Evolutionary conservation across 2,329 filamentous ascomycete species (phyloP), one percentile per base, ranked within the genome.

Genomic region (Blumeria graminis): DNA sequence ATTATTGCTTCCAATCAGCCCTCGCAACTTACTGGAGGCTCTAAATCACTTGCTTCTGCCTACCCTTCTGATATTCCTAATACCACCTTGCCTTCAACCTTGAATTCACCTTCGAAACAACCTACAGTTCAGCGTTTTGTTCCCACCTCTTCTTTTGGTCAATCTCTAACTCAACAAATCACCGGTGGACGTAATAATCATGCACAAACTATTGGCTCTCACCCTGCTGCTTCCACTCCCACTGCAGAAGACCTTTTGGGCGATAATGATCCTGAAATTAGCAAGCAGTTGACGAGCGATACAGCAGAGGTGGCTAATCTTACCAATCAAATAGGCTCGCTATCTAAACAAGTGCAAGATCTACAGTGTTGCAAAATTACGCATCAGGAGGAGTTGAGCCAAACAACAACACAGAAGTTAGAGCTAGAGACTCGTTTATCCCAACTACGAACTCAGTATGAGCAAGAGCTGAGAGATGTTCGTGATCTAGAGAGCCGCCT

Each of bases 261-360:
- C 14, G 89, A 95, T 63, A 83, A 82, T 61, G 90, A 96, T 61
- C 84, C 84, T 1, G 88, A 94, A 64, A 80, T 89, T 56, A 90
- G 82, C 69, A 92, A 84, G 68, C 93, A 85, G 67, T 73, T 96
- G 32, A 92, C 84, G 0, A 83, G 81, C 61, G 92, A 98, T 66
- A 92, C 89, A 1, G 83, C 85, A 0, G 92, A 98, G 68, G 75
- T 98, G 57, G 92, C 89, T 55, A 96, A 98, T 66, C 75, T 98
- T 62, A 95, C 90, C 0, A 96, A 94, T 67, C 92, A 96, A 68
- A 87, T 98, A 61, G 82, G 87, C 35, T 90, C 85, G 1, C 71
- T 98, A 56, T 84, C 89, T 0, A 93, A 83, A 65, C 88, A 98
- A 70, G 94, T 94, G 80, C 87, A 94, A 66, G 87, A 90, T 62